Evolutionary conservation across 2,329 filamentous ascomycete species (phyloP).

Genomic region (Claviceps fusiformis): DNA sequence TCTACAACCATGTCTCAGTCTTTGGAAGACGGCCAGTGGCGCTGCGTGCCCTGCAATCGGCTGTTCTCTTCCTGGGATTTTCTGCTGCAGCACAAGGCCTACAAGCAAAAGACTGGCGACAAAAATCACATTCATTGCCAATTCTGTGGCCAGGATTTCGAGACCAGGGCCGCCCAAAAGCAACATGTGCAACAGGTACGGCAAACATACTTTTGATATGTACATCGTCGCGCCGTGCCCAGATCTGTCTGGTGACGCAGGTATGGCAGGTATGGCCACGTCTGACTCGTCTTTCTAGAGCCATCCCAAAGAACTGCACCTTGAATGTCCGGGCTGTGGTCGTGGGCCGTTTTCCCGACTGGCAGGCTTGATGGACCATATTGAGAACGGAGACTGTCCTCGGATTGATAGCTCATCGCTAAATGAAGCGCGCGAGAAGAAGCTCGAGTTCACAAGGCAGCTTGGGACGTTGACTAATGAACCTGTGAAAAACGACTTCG

Average conservation of each 20-base stretch:
- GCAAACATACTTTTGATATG: slow-evolving; percentile 4
- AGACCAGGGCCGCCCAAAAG: slow-evolving; percentile 16
- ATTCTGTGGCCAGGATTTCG: slow-evolving; percentile 24
- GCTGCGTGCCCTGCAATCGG: slow-evolving; percentile 18
- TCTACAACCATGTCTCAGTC: not conserved
- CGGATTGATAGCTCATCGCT: slow-evolving; percentile 20
- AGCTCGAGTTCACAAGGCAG: slow-evolving; percentile 20
- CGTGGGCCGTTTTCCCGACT: slow-evolving; percentile 22
- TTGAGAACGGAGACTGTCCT: slow-evolving; percentile 29
- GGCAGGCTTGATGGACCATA: slow-evolving; percentile 27
- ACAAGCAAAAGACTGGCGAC: slow-evolving; percentile 12
- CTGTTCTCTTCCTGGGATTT: slow-evolving; percentile 14
- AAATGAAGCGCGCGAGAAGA: slow-evolving; percentile 21
- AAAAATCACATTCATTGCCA: slow-evolving; percentile 23
- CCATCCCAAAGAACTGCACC: slow-evolving; percentile 20
- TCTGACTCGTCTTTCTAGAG: not conserved
- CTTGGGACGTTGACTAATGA: slow-evolving; percentile 15
- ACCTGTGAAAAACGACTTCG: slow-evolving; percentile 16
- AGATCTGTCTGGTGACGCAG: no score
- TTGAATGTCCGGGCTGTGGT: slow-evolving; percentile 34
- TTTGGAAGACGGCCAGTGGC: slow-evolving; percentile 6
- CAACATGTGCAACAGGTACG: slow-evolving; percentile 24
- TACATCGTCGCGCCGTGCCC: not conserved
- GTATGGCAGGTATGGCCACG: not conserved
- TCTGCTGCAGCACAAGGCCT: slow-evolving; percentile 17